Percentiles rank a stretch among this genome's conserved stretches.
These are phyloP conservation scores for Nicotiana paniculata DNA, from an alignment of 257 asterid species.

Conservation along the genomic window DNA sequence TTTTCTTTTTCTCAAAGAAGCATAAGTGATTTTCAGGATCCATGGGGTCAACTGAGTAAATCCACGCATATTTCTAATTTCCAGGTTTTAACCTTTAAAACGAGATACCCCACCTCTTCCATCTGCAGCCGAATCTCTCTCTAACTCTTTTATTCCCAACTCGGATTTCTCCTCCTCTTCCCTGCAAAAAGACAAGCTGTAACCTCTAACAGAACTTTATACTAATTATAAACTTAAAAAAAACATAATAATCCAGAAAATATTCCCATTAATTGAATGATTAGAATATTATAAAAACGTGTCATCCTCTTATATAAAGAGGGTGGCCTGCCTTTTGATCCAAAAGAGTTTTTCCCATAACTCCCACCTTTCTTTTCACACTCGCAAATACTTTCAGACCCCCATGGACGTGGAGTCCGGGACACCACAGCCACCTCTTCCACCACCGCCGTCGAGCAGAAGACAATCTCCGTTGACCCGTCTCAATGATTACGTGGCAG, in stretches of 20 bases:
- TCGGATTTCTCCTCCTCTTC: neutral
- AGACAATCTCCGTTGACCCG: slow-evolving; percentile 26
- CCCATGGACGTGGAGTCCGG: slow-evolving; percentile 56
- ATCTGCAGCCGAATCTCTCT: neutral
- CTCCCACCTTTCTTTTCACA: slow-evolving; percentile 8
- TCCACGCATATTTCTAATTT: neutral
- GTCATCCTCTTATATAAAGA: slow-evolving; percentile 3
- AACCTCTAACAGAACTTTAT: neutral
- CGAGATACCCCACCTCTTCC: neutral
- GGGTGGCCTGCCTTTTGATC: neutral
- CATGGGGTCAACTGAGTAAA: neutral
- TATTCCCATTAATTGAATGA: neutral
- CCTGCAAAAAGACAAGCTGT: neutral
- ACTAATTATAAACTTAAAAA: neutral
- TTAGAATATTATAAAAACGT: neutral
- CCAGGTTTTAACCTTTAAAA: neutral
- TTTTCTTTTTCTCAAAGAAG: neutral
- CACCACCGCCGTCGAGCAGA: slow-evolving; percentile 19
- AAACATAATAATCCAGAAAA: neutral
- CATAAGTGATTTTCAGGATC: neutral
- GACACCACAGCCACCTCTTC: slow-evolving; percentile 10
- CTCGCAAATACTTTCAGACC: neutral
- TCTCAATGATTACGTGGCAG: slow-evolving; percentile 52
- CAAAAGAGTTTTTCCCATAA: neutral
- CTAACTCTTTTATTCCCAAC: neutral